phyloP scores from a whole-genome alignment of 305 asterid species.

The Fraxinus greggii region DNA sequence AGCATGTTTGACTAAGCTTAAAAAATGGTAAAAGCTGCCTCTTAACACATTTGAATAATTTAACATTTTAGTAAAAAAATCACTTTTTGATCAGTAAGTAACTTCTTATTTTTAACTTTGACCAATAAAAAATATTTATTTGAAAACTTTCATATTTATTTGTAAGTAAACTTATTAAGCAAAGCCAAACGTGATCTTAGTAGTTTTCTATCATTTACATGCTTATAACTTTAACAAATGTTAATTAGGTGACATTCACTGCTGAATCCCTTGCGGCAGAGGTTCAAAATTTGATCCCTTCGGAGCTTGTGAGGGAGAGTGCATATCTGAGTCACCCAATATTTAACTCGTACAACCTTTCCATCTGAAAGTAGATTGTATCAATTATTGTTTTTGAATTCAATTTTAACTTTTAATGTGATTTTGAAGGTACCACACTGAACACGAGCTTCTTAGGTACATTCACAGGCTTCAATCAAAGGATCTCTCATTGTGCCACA shows the following conservation, averaged over 20 bases:
- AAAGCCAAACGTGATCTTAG: background rate
- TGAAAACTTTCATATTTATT: background rate
- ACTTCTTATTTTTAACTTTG: background rate
- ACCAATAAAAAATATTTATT: background rate
- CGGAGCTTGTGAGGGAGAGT: slow-evolving; percentile 79
- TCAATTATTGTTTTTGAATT: background rate
- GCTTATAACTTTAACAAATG: slow-evolving; percentile 12
- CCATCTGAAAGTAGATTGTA: background rate
- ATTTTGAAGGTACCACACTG: slow-evolving; percentile 75
- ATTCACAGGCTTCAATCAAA: slow-evolving; percentile 65
- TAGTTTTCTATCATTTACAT: background rate
- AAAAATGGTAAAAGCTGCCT: background rate
- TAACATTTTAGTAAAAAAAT: background rate
- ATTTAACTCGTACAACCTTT: slow-evolving; percentile 76
- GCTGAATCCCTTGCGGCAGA: slow-evolving; percentile 86
- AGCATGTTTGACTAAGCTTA: background rate
- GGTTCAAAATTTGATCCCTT: slow-evolving; percentile 66
- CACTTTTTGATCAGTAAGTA: background rate
- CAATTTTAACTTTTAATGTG: slow-evolving; percentile 14
- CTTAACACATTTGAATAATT: background rate
- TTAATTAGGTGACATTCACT: slow-evolving; percentile 62
- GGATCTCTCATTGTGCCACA: slow-evolving; percentile 86
- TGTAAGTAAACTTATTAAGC: background rate
- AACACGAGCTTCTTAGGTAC: slow-evolving; percentile 83
- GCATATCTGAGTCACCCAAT: slow-evolving; percentile 72